Conservation (phyloP, 371 early-diverging fungal genomes). For the Phascolomyces articulosus region DNA sequence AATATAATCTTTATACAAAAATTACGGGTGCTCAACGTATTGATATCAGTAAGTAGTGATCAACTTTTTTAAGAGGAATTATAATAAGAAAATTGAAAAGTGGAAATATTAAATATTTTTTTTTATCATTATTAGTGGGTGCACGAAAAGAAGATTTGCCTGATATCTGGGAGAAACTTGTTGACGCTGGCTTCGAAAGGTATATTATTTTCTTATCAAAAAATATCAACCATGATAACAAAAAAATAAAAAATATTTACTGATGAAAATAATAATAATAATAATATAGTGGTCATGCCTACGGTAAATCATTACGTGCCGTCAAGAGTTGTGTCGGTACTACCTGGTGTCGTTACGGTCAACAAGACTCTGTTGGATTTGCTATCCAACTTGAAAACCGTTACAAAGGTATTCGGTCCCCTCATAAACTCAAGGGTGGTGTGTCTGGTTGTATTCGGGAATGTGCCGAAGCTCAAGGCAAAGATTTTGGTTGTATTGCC, state of each 20-base stretch:
- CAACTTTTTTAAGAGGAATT: neutral
- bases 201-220: conserved; percentile 1
- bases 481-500: conserved; percentile 64
- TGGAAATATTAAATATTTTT: neutral
- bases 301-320: conserved; percentile 73
- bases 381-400: conserved; percentile 67
- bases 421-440: conserved; percentile 68
- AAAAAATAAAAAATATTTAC: too few relatives aligned
- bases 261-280: conserved; percentile 40
- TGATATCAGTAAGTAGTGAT: conserved; percentile 38
- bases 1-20: conserved; percentile 67
- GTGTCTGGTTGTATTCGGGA: conserved; percentile 71
- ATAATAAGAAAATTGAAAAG: neutral
- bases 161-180: conserved; percentile 65
- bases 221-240: conserved; percentile 35
- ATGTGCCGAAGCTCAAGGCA: conserved; percentile 70
- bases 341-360: conserved; percentile 72
- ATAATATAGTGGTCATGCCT: conserved; percentile 67
- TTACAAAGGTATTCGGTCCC: conserved; percentile 70
- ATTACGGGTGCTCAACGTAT: conserved; percentile 72
- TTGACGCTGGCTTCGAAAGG: conserved; percentile 67
- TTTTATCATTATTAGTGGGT: conserved; percentile 49
- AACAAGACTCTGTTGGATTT: conserved; percentile 70
- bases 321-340: conserved; percentile 76
- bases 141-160: conserved; percentile 67